Conservation (phyloP, 805 yeast species). For the Schizosaccharomyces lindneri region DNA sequence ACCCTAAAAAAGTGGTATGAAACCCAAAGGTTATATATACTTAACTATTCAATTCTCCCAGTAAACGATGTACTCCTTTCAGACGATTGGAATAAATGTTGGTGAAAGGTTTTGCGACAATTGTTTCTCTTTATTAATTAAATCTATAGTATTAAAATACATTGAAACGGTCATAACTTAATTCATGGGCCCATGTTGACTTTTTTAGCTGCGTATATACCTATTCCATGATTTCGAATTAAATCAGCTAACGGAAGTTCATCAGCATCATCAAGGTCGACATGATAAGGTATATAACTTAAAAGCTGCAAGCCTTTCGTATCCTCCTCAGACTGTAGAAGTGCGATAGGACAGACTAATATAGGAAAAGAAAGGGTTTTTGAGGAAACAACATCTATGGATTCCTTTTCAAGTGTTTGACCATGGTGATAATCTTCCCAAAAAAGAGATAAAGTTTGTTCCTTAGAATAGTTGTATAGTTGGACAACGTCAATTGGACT, state of each 20-base stretch:
- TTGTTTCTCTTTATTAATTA: no score
- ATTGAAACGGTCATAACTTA: no score
- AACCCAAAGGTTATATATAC: no score
- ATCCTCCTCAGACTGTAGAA: background rate
- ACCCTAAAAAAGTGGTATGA: no score
- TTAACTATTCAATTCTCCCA: no score
- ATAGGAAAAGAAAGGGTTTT: background rate
- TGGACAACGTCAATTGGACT: conserved; percentile 8
- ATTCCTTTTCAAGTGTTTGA: no score
- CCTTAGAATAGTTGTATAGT: background rate
- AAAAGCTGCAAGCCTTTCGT: background rate
- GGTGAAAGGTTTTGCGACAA: no score
- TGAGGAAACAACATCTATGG: background rate
- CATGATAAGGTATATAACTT: conserved; percentile 10
- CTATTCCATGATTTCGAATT: background rate
- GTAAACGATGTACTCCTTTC: no score
- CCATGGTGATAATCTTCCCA: background rate
- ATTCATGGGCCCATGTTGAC: background rate
- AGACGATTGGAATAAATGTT: no score
- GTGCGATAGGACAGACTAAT: background rate
- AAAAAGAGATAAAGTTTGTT: background rate
- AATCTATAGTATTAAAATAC: no score
- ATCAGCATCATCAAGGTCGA: conserved; percentile 5
- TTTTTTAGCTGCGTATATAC: background rate
- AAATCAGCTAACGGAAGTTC: conserved; percentile 4